These are phyloP conservation scores for Basipetospora chlamydospora DNA, from an alignment of 2,329 filamentous ascomycete species.

Conservation along the genomic window DNA sequence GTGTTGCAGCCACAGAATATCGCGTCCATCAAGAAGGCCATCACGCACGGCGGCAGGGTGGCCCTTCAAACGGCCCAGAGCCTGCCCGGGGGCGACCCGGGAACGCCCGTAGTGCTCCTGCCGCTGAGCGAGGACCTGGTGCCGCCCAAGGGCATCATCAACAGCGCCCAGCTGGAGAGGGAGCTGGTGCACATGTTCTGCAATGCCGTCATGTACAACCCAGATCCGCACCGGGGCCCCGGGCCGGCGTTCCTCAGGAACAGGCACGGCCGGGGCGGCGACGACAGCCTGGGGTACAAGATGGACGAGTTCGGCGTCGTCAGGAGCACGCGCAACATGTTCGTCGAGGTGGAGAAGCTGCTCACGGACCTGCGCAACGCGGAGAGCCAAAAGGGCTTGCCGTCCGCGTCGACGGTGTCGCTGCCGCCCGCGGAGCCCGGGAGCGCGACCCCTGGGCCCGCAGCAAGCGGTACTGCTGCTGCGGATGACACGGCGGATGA, in stretches of 20 bases:
- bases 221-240: conserved; percentile 59
- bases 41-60: conserved; percentile 56
- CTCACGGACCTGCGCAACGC: conserved; percentile 63
- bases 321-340: conserved; percentile 80
- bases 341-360: conserved; percentile 67
- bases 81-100: conserved; percentile 45
- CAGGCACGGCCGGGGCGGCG: conserved; percentile 19
- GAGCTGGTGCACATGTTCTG: conserved; percentile 95
- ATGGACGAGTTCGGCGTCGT: conserved; percentile 76
- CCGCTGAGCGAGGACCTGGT: conserved; percentile 63
- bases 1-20: conserved; percentile 65
- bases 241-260: conserved; percentile 44
- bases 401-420: conserved; percentile 15
- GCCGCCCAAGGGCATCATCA: conserved; percentile 81
- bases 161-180: conserved; percentile 81
- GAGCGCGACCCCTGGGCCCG: conserved; percentile 13
- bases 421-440: conserved; percentile 10
- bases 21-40: conserved; percentile 61
- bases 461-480: neutral
- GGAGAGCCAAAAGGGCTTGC: conserved; percentile 39
- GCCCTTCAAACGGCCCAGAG: conserved; percentile 45
- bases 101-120: conserved; percentile 43
- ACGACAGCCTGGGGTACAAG: conserved; percentile 42
- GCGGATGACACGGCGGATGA: conserved; percentile 31
- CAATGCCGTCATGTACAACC: conserved; percentile 97